A percentile compares a stretch with the other conserved stretches of the same genome.
These are phyloP conservation scores for Asterochloris erici DNA, from an alignment of 139 green algal species.

Conservation along the genomic window DNA sequence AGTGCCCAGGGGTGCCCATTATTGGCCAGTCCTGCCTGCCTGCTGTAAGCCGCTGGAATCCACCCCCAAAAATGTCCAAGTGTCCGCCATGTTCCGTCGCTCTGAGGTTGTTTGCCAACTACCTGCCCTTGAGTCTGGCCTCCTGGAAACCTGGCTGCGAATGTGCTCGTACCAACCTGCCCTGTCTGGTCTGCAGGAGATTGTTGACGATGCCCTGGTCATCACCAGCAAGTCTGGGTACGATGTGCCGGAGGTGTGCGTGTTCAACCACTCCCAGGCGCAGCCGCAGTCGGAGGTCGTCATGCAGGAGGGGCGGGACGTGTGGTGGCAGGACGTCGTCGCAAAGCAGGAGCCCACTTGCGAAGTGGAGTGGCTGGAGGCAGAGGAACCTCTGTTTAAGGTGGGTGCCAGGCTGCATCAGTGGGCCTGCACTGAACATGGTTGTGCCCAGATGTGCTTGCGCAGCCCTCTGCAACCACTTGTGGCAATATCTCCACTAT, in stretches of 20 bases:
- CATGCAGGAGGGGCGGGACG: slow-evolving; percentile 59
- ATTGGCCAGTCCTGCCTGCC: too few relatives aligned
- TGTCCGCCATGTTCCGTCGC: too few relatives aligned
- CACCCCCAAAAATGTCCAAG: too few relatives aligned
- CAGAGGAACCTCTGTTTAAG: slow-evolving; percentile 88
- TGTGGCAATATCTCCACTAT: not conserved
- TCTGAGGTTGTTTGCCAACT: too few relatives aligned
- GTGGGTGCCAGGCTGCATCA: not conserved
- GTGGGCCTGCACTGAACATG: not conserved
- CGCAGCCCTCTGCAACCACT: not conserved
- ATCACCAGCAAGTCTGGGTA: slow-evolving; percentile 11
- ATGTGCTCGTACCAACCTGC: not conserved
- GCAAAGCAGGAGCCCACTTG: slow-evolving; percentile 52
- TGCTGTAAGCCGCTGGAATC: too few relatives aligned
- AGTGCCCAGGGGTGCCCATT: too few relatives aligned
- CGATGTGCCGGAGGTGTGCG: slow-evolving; percentile 50
- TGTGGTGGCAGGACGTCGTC: slow-evolving; percentile 85
- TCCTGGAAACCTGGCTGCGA: too few relatives aligned
- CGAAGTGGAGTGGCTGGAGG: slow-evolving; percentile 81
- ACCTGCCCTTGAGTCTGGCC: too few relatives aligned
- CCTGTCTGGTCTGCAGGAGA: slow-evolving; percentile 18
- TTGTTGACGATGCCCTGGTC: slow-evolving; percentile 69
- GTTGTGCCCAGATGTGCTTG: not conserved
- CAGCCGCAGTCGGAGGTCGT: slow-evolving; percentile 36
- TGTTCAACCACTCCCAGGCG: slow-evolving; percentile 76